Conservation (phyloP, 169 alveolate species). For the Cryptosporidium ubiquitum region DNA sequence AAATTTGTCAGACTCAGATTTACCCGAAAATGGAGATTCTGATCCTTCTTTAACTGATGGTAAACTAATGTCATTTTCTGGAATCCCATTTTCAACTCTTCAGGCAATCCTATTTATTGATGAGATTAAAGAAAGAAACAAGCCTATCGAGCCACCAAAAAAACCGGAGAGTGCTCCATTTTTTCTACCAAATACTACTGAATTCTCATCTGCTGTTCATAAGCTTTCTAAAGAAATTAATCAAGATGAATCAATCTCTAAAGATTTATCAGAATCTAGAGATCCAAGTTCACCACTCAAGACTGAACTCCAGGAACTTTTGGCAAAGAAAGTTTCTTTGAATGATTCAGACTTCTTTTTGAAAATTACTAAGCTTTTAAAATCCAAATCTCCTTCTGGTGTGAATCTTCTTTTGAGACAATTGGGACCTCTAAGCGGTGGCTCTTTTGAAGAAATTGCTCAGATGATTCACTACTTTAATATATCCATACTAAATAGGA, state of each 20-base stretch:
- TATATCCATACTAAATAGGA: constrained; percentile 2
- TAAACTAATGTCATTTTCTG: constrained; percentile 58
- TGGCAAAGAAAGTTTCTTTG: not conserved
- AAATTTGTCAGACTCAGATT: not conserved
- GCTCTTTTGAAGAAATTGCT: constrained; percentile 24
- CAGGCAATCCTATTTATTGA: constrained; percentile 78
- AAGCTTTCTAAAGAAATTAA: not conserved
- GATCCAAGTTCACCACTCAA: not conserved
- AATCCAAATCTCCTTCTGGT: constrained; percentile 71
- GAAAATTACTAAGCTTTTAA: constrained; percentile 20
- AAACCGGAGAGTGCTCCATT: constrained; percentile 88
- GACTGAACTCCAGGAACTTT: constrained; percentile 38
- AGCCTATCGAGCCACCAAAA: constrained; percentile 83
- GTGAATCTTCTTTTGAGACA: constrained; percentile 52
- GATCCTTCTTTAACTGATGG: constrained; percentile 22
- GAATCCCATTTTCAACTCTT: constrained; percentile 61
- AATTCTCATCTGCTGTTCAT: not conserved
- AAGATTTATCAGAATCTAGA: not conserved
- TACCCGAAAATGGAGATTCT: constrained; percentile 15
- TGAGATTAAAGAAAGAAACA: constrained; percentile 86
- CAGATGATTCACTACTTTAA: constrained; percentile 45
- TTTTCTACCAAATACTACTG: constrained; percentile 80
- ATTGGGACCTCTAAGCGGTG: constrained; percentile 69
- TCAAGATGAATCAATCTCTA: not conserved
- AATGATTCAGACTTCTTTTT: not conserved